These are phyloP conservation scores for Chlamydomonas sp. DNA, from an alignment of 139 green algal genomes.

Conservation along the genomic window DNA sequence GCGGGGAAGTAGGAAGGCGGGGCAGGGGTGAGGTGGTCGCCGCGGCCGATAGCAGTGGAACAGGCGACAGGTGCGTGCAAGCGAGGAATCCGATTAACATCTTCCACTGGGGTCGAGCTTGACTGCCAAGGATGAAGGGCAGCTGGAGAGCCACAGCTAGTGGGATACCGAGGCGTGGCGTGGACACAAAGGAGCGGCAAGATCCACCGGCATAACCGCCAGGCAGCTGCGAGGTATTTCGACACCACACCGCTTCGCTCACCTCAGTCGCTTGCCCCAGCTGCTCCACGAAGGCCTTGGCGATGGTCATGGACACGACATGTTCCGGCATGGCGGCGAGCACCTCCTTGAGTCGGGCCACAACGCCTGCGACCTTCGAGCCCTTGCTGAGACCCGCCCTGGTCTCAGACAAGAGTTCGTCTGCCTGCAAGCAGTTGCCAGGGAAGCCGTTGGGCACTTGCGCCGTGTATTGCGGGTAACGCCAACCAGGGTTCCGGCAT, in stretches of 20 bases:
- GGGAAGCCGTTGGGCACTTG: too few species aligned
- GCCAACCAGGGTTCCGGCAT: background rate
- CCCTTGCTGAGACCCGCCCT: conserved; percentile 11
- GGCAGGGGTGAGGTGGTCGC: background rate
- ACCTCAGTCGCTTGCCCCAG: conserved; percentile 19
- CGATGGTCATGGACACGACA: conserved; percentile 18
- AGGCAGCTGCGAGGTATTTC: too few species aligned
- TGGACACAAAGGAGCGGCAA: too few species aligned
- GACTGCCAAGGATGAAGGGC: too few species aligned
- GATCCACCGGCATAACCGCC: too few species aligned
- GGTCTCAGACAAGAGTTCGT: conserved; percentile 52
- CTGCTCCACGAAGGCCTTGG: conserved; percentile 39
- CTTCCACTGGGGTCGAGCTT: too few species aligned
- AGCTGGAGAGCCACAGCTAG: too few species aligned
- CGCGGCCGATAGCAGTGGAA: background rate
- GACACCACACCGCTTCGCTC: background rate
- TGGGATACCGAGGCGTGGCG: too few species aligned
- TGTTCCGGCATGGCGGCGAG: conserved; percentile 34
- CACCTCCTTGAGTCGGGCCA: conserved; percentile 36
- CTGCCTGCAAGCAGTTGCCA: conserved; percentile 28
- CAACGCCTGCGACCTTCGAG: conserved; percentile 29
- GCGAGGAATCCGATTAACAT: background rate
- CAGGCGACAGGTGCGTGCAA: background rate
- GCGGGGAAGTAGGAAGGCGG: background rate
- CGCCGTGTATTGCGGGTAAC: background rate